Percentiles rank a stretch among this genome's conserved stretches.
These are phyloP conservation scores for Penstemon eatonii DNA, from an alignment of 257 asterid genomes.

Conservation along the genomic window DNA sequence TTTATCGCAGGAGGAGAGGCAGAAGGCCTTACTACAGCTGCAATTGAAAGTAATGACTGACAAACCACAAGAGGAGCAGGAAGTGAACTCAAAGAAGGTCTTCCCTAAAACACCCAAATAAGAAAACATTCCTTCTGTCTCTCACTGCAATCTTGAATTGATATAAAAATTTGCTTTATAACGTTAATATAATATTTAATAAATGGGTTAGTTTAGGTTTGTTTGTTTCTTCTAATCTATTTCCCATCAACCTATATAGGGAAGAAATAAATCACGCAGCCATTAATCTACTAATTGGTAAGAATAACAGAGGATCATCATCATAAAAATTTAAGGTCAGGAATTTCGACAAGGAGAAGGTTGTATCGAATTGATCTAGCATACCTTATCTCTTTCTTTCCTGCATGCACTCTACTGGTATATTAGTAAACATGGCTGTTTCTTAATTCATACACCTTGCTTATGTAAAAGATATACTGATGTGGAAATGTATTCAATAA, in stretches of 20 bases:
- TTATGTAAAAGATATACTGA: neutral
- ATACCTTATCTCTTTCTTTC: slow-evolving; percentile 1
- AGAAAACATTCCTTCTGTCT: slow-evolving; percentile 10
- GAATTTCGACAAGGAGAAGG: neutral
- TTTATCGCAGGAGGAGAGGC: slow-evolving; percentile 83
- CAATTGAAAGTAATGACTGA: slow-evolving; percentile 95
- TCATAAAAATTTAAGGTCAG: slow-evolving; percentile 13
- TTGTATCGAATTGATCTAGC: slow-evolving; percentile 9
- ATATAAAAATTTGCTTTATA: neutral
- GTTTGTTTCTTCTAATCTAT: slow-evolving; percentile 1
- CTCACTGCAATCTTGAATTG: slow-evolving; percentile 12
- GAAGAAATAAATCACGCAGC: neutral
- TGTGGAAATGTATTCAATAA: neutral
- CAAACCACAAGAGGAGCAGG: slow-evolving; percentile 83
- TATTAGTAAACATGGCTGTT: neutral
- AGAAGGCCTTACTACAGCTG: slow-evolving; percentile 81
- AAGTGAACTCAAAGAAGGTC: slow-evolving; percentile 95
- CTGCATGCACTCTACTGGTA: slow-evolving; percentile 2
- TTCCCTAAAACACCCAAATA: slow-evolving; percentile 15
- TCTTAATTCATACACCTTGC: slow-evolving; percentile 9
- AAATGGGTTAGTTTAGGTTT: slow-evolving; percentile 2
- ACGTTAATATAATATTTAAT: slow-evolving; percentile 9
- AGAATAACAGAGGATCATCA: slow-evolving; percentile 10
- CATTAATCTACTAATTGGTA: neutral
- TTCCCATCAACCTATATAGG: neutral